Conservation (phyloP, 495 filamentous ascomycete species). For the Annulohypoxylon bovei region DNA sequence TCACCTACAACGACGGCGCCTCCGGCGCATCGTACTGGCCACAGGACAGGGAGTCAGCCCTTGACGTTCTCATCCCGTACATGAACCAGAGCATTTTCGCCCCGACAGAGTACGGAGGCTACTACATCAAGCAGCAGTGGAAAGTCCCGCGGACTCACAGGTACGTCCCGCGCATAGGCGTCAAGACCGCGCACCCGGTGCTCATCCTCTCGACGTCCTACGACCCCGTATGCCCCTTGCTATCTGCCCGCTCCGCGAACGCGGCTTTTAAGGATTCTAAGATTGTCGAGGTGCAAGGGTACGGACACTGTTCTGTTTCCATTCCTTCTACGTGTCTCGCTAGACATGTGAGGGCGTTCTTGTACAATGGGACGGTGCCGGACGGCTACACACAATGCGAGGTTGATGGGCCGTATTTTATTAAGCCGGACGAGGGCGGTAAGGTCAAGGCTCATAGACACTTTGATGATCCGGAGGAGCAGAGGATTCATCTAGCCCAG, state of each 20-base stretch:
- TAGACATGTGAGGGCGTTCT: constrained; percentile 49
- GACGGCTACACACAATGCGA: constrained; percentile 48
- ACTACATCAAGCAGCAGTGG: constrained; percentile 55
- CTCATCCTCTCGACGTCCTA: constrained; percentile 56
- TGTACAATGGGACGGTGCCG: constrained; percentile 53
- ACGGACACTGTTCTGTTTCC: constrained; percentile 57
- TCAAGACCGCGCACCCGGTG: constrained; percentile 53
- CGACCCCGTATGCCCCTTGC: constrained; percentile 57
- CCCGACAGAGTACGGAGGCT: constrained; percentile 31
- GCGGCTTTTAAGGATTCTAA: constrained; percentile 51
- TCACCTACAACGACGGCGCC: constrained; percentile 49
- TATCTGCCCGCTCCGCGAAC: constrained; percentile 52
- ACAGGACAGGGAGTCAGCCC: constrained; percentile 32
- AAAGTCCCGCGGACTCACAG: constrained; percentile 49
- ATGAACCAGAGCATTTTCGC: constrained; percentile 45
- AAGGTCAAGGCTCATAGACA: constrained; percentile 1
- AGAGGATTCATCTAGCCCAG: constrained; percentile 44
- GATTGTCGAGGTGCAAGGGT: constrained; percentile 55
- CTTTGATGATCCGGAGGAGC: constrained; percentile 37
- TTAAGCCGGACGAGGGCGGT: constrained; percentile 34
- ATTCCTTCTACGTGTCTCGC: constrained; percentile 53
- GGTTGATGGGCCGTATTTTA: constrained; percentile 49
- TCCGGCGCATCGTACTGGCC: constrained; percentile 47
- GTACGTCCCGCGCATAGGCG: constrained; percentile 46
- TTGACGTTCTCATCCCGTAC: constrained; percentile 43